Evolutionary conservation across 1,284 basidiomycete species (phyloP), one percentile per base, ranked within the genome.

Genomic region (Salmacisia buchloeana): DNA sequence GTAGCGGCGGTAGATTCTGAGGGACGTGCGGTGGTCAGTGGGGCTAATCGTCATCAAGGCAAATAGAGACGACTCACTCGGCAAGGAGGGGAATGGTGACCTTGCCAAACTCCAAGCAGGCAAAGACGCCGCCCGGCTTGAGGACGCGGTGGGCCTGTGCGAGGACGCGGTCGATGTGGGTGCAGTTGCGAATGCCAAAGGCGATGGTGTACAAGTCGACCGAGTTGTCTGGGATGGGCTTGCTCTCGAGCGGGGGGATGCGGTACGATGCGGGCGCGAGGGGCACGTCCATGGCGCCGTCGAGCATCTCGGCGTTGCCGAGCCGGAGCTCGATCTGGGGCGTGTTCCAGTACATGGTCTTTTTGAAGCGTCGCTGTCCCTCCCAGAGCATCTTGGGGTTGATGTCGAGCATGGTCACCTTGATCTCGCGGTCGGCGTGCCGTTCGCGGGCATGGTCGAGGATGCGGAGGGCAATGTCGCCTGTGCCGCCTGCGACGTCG

Each of bases 121-220:
- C 91, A 80, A 99, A 96, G 4, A 87, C 90, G 61, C 93, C 96
- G 70, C 96, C 96, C 0, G 94, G 94, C 81, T 96, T 97, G 60
- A 99, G 85, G 12, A 98, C 93, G 21, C 96, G 87, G 80, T 96
- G 84, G 3, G 96, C 96, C 80, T 97, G 93, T 65, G 85, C 84
- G 46, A 99, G 83, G 18, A 94, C 96, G 27, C 87, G 87, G 10
- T 91, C 89, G 68, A 97, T 86, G 62, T 91, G 91, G 9, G 96
- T 99, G 84, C 92, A 96, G 80, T 99, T 99, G 59, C 96, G 86
- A 72, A 98, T 98, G 35, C 96, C 94, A 78, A 99, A 99, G 0
- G 96, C 93, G 77, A 99, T 97, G 25, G 96, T 99, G 83, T 97
- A 99, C 18, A 97, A 83, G 81, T 99, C 94, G 70, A 96, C 91